Evolutionary conservation across 306 rosid genomes (phyloP).

Genomic region (Vicia villosa): DNA sequence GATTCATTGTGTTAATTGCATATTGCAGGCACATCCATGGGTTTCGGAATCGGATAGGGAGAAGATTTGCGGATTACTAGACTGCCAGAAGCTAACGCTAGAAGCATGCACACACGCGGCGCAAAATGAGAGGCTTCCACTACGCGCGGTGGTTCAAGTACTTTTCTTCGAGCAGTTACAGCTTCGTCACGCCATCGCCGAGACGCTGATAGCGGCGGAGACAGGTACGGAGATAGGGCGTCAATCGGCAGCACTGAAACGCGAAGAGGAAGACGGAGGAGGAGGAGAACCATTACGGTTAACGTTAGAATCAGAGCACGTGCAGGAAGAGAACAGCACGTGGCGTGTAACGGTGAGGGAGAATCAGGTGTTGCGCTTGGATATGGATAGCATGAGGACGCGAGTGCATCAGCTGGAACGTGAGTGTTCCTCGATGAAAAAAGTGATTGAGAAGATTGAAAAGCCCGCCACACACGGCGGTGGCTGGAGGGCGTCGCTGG

Average conservation of each 20-base stretch:
- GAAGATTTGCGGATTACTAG: slow-evolving; percentile 68
- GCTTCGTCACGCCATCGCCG: slow-evolving; percentile 92
- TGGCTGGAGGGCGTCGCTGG: slow-evolving; percentile 61
- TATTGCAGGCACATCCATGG: slow-evolving; percentile 77
- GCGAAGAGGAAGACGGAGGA: slow-evolving; percentile 23
- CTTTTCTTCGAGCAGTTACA: slow-evolving; percentile 97
- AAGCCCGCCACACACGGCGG: slow-evolving; percentile 40
- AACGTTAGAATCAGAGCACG: slow-evolving; percentile 33
- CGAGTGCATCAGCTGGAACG: slow-evolving; percentile 95
- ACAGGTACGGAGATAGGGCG: slow-evolving; percentile 45
- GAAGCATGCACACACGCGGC: slow-evolving; percentile 99
- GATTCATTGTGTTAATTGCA: neutral
- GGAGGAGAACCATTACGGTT: slow-evolving; percentile 13
- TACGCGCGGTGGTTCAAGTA: slow-evolving; percentile 88
- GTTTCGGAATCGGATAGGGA: slow-evolving; percentile 75
- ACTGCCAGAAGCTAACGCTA: slow-evolving; percentile 82
- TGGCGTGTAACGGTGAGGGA: slow-evolving; percentile 85
- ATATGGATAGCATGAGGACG: slow-evolving; percentile 99
- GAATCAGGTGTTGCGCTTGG: slow-evolving; percentile 94
- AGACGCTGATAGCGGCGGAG: slow-evolving; percentile 68
- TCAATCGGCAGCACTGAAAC: slow-evolving; percentile 48
- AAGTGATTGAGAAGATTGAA: slow-evolving; percentile 71
- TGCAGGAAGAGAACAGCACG: slow-evolving; percentile 47
- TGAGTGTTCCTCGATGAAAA: slow-evolving; percentile 89
- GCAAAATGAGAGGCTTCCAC: slow-evolving; percentile 92